Percentiles rank a stretch among this genome's conserved stretches.
phyloP scores from a whole-genome alignment of 352 stramenopile genomes.

The Phytophthora melonis region DNA sequence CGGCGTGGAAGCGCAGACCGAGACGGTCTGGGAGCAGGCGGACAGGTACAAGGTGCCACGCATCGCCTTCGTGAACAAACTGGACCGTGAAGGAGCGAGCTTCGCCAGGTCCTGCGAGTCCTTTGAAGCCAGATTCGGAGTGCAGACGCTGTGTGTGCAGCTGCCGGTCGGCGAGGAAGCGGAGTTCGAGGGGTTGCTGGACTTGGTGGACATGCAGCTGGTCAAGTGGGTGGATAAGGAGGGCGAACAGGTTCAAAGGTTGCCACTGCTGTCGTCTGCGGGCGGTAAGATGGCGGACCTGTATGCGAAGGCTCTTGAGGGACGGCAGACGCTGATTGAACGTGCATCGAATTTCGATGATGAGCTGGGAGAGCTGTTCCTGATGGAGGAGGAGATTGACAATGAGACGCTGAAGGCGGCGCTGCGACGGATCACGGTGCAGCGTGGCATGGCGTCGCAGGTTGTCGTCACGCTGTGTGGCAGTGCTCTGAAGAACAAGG shows the following conservation, averaged over 20 bases:
- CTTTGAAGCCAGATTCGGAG: conserved; percentile 65
- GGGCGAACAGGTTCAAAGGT: conserved; percentile 57
- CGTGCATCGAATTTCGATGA: conserved; percentile 77
- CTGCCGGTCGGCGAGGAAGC: conserved; percentile 70
- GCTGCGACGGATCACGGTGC: conserved; percentile 71
- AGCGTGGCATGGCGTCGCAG: conserved; percentile 48
- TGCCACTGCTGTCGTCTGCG: conserved; percentile 55
- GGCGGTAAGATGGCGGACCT: conserved; percentile 63
- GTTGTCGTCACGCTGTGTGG: conserved; percentile 69
- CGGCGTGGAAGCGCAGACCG: conserved; percentile 94
- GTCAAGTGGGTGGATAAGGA: conserved; percentile 71
- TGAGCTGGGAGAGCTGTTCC: conserved; percentile 73
- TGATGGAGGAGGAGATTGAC: conserved; percentile 75
- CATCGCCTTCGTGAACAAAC: conserved; percentile 98
- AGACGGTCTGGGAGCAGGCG: conserved; percentile 88
- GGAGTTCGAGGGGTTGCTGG: conserved; percentile 72
- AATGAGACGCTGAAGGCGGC: conserved; percentile 58
- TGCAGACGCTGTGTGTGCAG: conserved; percentile 72
- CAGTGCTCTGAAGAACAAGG: conserved; percentile 87
- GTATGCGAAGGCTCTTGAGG: conserved; percentile 47
- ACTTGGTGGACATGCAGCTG: conserved; percentile 78
- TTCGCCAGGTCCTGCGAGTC: conserved; percentile 91
- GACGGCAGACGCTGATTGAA: conserved; percentile 72
- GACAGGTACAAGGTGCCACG: conserved; percentile 86
- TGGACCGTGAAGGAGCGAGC: conserved; percentile 96